phyloP scores from a whole-genome alignment of 2,329 filamentous ascomycete genomes.

The Arthroderma sp. region DNA sequence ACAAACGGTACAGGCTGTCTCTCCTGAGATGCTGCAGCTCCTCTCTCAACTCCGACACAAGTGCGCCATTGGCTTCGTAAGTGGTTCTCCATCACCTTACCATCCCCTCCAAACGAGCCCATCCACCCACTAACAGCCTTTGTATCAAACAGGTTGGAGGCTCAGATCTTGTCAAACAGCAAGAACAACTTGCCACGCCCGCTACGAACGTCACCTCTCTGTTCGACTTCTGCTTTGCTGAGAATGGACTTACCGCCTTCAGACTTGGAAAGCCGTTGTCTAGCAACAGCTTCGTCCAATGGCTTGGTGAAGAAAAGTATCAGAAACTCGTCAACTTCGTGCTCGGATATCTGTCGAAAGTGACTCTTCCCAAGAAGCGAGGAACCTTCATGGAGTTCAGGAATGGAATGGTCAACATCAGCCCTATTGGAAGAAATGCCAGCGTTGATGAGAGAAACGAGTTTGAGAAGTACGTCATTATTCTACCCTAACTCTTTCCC shows the following conservation, averaged over 20 bases:
- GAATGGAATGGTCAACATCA: constrained; percentile 55
- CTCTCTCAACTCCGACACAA: constrained; percentile 73
- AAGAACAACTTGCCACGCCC: constrained; percentile 76
- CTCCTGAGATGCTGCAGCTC: constrained; percentile 69
- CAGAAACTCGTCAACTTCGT: constrained; percentile 49
- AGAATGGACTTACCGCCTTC: constrained; percentile 90
- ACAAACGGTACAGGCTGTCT: constrained; percentile 43
- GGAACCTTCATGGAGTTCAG: constrained; percentile 57
- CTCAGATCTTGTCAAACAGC: constrained; percentile 83
- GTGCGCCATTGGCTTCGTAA: constrained; percentile 69
- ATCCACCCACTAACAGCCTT: constrained; percentile 10
- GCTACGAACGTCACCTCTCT: constrained; percentile 61
- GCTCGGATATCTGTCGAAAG: constrained; percentile 48
- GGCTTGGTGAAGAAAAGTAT: constrained; percentile 72
- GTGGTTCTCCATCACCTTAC: constrained; percentile 10
- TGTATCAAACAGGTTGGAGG: constrained; percentile 52
- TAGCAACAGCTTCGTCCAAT: constrained; percentile 77
- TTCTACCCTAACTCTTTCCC: neutral
- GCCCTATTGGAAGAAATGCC: constrained; percentile 65
- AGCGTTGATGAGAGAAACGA: constrained; percentile 65
- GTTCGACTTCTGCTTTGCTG: constrained; percentile 96
- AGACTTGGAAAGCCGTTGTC: constrained; percentile 66
- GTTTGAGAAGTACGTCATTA: constrained; percentile 48
- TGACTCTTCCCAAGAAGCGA: constrained; percentile 51
- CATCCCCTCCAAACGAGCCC: neutral